Evolutionary conservation across 441 rosid species (phyloP), one percentile per base, ranked within the genome.

Genomic region (Breynia disticha): DNA sequence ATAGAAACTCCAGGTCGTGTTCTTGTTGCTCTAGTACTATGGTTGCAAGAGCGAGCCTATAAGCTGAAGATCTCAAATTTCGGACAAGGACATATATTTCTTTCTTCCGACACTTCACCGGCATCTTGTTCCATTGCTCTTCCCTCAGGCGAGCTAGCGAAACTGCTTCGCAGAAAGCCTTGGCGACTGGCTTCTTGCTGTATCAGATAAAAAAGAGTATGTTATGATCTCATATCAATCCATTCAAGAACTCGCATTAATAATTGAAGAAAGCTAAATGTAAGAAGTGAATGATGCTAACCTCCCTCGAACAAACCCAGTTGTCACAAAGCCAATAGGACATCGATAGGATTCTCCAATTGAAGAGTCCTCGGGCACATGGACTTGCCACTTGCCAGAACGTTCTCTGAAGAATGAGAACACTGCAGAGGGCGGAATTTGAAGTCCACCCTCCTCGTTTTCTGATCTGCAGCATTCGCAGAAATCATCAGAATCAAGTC

Each of bases 261-360:
- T 19, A 13, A 13, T 11, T 14, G 0, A 12, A 22, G 43, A 37
- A 9, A 15, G 11, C 16, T 19, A 18, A 11, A 13, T n/a, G 7
- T 13, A 52, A 43, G 50, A 54, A 47, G 6, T 24, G 0, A 13
- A 18, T 45, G 11, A 46, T 4, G 54, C 83, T 63, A 61, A 87
- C 98, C 94, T 88, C 56, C 98, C 95, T 55, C 73, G 72, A 41
- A 86, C 81, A 55, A 82, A 82, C 46, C 97, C 97, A 37, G 94
- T 71, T 14, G 95, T 84, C 21, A 86, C 77, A 60, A 91, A 91
- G 58, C 98, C 98, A 14, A 91, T 71, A 22, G 95, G 91, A 79
- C 79, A 81, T 55, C 89, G 63, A 57, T 71, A 72, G 60, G 77
- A 69, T 63, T 76, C 75, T 51, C 54, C 60, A 24, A 69, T 52